A percentile compares a stretch with the other conserved stretches of the same genome.
Conservation (phyloP, 257 asterid species). For the Nicotiana tabacum region DNA sequence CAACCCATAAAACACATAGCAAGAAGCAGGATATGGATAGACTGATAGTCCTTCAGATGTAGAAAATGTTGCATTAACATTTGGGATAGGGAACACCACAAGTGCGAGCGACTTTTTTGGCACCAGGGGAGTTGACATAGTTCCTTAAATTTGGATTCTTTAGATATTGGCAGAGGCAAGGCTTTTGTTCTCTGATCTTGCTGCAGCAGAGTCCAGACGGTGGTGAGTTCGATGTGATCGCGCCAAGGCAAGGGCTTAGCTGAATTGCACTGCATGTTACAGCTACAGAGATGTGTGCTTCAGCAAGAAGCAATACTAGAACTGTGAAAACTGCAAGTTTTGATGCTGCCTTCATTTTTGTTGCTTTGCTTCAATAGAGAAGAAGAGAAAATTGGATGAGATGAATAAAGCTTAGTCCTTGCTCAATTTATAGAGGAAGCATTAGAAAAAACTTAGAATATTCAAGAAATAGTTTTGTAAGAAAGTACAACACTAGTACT, state of each 20-base stretch:
- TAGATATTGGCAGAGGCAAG: conserved; percentile 30
- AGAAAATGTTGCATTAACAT: conserved; percentile 16
- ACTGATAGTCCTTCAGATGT: background rate
- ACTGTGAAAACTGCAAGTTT: conserved; percentile 11
- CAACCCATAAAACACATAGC: background rate
- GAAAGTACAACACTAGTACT: background rate
- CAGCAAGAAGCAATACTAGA: conserved; percentile 20
- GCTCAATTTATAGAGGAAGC: background rate
- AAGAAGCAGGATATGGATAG: background rate
- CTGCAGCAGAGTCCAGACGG: conserved; percentile 27
- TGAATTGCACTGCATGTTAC: conserved; percentile 21
- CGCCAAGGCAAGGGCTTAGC: conserved; percentile 21
- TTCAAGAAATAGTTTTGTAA: background rate
- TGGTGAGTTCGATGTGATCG: conserved; percentile 8
- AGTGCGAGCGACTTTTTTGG: conserved; percentile 18
- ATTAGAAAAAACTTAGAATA: background rate
- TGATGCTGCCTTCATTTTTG: conserved; percentile 30
- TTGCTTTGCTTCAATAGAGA: background rate
- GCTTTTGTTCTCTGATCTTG: conserved; percentile 21
- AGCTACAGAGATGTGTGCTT: conserved; percentile 21
- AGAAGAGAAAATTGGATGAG: background rate
- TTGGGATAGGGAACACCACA: conserved; percentile 28
- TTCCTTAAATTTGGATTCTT: conserved; percentile 22
- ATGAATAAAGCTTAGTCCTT: background rate
- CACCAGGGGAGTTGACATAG: conserved; percentile 17